A percentile compares a stretch with the other conserved stretches of the same genome.
Evolutionary conservation across 2,329 filamentous ascomycete species (phyloP).

Genomic region (Colletotrichum truncatum): DNA sequence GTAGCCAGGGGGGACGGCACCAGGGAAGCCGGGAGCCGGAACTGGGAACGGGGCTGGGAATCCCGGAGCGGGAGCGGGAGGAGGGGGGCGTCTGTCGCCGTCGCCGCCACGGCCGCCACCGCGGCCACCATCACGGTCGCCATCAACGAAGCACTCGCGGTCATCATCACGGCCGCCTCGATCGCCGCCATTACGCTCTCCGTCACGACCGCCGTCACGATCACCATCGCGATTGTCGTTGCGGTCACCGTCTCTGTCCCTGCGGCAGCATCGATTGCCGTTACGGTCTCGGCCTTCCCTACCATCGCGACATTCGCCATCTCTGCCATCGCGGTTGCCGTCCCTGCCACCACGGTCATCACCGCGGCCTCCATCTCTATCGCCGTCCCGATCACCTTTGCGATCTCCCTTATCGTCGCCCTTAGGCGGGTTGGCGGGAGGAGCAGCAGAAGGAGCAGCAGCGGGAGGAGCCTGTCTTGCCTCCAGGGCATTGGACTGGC

Average conservation of each 20-base stretch:
- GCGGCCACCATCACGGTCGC: neutral
- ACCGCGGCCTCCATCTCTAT: too few relatives aligned
- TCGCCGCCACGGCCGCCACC: neutral
- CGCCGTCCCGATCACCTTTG: neutral
- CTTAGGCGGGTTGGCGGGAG: neutral
- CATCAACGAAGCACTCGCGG: neutral
- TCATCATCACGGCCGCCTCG: conserved; percentile 5
- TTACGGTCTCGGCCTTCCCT: neutral
- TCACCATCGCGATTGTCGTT: neutral
- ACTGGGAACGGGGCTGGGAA: conserved; percentile 19
- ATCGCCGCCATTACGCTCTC: neutral
- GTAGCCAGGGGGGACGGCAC: neutral
- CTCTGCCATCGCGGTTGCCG: neutral
- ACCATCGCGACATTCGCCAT: neutral
- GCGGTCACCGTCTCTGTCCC: neutral
- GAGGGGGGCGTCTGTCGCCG: conserved; percentile 1
- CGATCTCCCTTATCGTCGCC: neutral
- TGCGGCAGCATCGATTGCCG: neutral
- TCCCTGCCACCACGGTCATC: neutral
- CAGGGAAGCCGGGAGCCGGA: conserved; percentile 13
- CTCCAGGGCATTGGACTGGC: neutral
- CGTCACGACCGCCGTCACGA: neutral
- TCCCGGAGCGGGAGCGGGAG: neutral
- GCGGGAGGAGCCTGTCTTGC: conserved; percentile 1
- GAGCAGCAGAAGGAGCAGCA: neutral